phyloP scores from a whole-genome alignment of 805 yeast genomes.

The Zygosaccharomyces bailii region DNA sequence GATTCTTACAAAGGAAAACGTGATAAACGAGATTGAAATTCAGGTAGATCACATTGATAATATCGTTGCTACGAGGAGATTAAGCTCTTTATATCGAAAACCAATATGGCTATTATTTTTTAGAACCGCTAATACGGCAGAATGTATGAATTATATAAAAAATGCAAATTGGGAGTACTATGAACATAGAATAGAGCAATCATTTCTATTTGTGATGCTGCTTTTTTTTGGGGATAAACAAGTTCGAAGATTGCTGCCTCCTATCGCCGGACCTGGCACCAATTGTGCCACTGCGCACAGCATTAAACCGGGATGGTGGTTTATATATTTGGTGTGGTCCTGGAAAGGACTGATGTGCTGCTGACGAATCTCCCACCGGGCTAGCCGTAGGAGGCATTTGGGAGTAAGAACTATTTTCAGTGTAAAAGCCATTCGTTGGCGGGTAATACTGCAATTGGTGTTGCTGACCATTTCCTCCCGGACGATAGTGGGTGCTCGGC shows the following conservation, averaged over 20 bases:
- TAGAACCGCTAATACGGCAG: neutral
- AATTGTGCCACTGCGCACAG: slow-evolving; percentile 9
- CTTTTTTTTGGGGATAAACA: slow-evolving; percentile 28
- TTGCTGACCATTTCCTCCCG: neutral
- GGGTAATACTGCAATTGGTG: neutral
- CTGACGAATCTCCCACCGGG: neutral
- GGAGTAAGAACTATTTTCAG: neutral
- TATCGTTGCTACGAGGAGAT: neutral
- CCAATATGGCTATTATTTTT: no score
- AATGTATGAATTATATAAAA: neutral
- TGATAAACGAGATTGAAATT: slow-evolving; percentile 1
- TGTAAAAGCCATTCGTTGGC: neutral
- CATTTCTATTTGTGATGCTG: slow-evolving; percentile 13
- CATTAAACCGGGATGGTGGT: slow-evolving; percentile 3
- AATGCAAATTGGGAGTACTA: slow-evolving; percentile 4
- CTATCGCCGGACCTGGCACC: slow-evolving; percentile 13
- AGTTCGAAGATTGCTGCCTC: slow-evolving; percentile 17
- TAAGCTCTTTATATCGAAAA: no score
- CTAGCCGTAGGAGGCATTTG: neutral
- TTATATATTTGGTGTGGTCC: neutral
- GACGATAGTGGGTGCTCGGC: neutral
- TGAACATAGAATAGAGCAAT: neutral
- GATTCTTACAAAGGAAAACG: neutral
- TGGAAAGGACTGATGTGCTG: neutral
- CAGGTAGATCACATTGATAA: neutral